These are phyloP conservation scores for Uronychia binucleata DNA, from an alignment of 73 alveolate genomes.

Conservation along the genomic window DNA sequence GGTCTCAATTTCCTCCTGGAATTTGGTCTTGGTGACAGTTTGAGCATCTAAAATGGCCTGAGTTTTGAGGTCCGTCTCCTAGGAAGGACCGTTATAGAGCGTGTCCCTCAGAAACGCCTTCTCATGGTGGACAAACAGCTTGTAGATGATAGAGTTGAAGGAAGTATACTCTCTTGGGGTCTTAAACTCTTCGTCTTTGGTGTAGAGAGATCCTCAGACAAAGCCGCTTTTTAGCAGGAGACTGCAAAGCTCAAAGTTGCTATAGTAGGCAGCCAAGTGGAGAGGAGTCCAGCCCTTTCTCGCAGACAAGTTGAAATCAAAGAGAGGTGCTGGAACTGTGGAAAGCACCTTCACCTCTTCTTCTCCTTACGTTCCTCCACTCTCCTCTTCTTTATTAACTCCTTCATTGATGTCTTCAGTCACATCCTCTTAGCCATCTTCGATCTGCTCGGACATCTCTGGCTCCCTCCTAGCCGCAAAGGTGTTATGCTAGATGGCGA, in stretches of 20 bases:
- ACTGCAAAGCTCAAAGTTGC: not conserved
- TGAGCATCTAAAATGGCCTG: not conserved
- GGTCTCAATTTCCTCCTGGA: not conserved
- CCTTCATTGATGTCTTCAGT: too few species aligned
- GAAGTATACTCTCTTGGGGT: not conserved
- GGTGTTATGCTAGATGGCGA: not conserved
- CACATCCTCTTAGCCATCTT: too few species aligned
- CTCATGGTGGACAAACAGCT: not conserved
- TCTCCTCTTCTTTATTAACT: too few species aligned
- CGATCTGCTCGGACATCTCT: too few species aligned
- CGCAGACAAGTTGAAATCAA: not conserved
- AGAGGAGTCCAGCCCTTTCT: conserved; percentile 1
- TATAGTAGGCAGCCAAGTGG: not conserved
- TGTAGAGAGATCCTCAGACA: not conserved
- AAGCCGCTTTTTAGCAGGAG: not conserved
- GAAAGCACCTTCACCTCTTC: too few species aligned
- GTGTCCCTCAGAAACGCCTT: not conserved
- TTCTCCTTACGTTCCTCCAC: too few species aligned
- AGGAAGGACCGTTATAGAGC: not conserved
- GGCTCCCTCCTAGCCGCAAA: not conserved
- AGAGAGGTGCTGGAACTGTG: too few species aligned
- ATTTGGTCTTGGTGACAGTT: not conserved
- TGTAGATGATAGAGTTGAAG: not conserved
- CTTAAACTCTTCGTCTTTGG: not conserved
- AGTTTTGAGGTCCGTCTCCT: not conserved